Percentiles rank a stretch among this genome's conserved stretches.
These are phyloP conservation scores for Colletotrichum sansevieriae DNA, from an alignment of 2,329 filamentous ascomycete genomes.

Conservation along the genomic window DNA sequence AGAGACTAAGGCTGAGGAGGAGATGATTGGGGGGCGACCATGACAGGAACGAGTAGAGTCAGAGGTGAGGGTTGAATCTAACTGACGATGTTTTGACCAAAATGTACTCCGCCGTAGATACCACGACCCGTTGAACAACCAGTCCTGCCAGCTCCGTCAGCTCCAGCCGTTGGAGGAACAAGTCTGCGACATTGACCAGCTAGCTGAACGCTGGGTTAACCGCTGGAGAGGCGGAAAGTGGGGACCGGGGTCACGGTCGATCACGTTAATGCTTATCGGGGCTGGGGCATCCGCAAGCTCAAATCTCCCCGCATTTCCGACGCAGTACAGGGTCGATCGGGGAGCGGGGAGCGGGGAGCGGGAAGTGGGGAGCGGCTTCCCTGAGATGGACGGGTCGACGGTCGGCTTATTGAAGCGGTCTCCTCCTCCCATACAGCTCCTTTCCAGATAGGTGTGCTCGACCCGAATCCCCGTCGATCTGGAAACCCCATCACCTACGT, in stretches of 20 bases:
- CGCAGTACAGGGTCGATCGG: conserved; percentile 8
- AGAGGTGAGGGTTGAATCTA: too few relatives aligned
- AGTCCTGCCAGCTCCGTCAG: not conserved
- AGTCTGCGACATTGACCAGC: not conserved
- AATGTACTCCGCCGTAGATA: not conserved
- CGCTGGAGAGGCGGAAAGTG: conserved; percentile 35
- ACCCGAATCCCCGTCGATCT: too few relatives aligned
- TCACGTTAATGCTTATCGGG: not conserved
- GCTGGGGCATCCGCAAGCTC: not conserved
- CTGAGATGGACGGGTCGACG: conserved; percentile 15
- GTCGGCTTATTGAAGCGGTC: conserved; percentile 37
- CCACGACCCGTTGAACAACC: not conserved
- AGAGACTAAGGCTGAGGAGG: not conserved
- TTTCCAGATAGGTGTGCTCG: not conserved
- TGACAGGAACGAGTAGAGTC: not conserved
- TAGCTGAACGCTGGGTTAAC: not conserved
- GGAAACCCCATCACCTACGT: not conserved
- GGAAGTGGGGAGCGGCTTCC: conserved; percentile 7
- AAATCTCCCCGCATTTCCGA: conserved; percentile 29
- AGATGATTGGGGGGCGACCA: not conserved
- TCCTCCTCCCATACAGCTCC: not conserved
- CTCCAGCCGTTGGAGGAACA: not conserved
- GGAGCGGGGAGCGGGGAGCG: conserved; percentile 13
- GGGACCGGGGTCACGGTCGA: conserved; percentile 22
- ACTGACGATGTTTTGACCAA: too few relatives aligned